Percentiles rank a stretch among this genome's conserved stretches.
Evolutionary conservation across 176 grass and related monocot genomes (phyloP).

Genomic region (Alloteropsis semialata): DNA sequence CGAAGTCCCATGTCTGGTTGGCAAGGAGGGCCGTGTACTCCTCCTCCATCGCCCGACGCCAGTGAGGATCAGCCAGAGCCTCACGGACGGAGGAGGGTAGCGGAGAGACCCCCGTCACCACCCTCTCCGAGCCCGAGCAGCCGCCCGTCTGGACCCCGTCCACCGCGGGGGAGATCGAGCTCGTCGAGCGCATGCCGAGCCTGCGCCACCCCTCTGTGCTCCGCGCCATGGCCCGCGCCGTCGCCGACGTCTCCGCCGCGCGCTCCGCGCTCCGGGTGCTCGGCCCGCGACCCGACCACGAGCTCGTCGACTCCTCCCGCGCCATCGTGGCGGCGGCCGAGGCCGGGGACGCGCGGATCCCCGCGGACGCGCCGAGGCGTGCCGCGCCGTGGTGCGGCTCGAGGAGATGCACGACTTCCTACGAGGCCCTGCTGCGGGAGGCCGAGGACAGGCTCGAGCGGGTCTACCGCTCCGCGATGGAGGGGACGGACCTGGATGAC

Average conservation of each 20-base stretch:
- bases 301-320: slow-evolving; percentile 80
- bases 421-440: too few species aligned
- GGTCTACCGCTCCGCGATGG: slow-evolving; percentile 60
- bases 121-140: too few species aligned
- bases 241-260: slow-evolving; percentile 68
- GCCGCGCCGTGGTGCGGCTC: too few species aligned
- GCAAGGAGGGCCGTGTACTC: too few species aligned
- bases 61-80: too few species aligned
- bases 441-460: slow-evolving; percentile 55
- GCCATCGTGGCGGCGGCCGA: slow-evolving; percentile 30
- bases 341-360: neutral
- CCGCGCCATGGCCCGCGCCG: slow-evolving; percentile 74
- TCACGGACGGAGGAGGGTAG: too few species aligned
- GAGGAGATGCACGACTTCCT: too few species aligned
- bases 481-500: slow-evolving; percentile 35
- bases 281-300: slow-evolving; percentile 75
- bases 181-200: slow-evolving; percentile 69
- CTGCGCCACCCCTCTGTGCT: slow-evolving; percentile 74
- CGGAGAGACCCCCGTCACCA: too few species aligned
- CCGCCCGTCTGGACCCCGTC: slow-evolving; percentile 17
- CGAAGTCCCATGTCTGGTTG: too few species aligned
- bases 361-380: too few species aligned
- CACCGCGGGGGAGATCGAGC: slow-evolving; percentile 47
- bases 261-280: slow-evolving; percentile 70
- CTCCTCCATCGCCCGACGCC: too few species aligned